Conservation (phyloP, 768 basidiomycete species). For the Agrocybe chaxingu region DNA sequence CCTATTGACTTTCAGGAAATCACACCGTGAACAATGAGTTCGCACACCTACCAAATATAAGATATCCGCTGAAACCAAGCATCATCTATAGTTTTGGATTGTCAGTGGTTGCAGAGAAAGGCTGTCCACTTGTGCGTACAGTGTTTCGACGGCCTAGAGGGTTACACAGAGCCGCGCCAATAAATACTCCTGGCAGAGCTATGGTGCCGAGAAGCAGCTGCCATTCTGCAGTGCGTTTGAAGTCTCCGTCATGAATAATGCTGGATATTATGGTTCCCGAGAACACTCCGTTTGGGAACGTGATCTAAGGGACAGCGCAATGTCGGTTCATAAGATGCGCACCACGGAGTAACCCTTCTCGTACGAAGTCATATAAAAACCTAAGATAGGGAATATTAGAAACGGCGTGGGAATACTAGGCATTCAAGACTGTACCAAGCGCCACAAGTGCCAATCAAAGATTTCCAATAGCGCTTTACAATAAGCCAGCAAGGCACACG, state of each 20-base stretch:
- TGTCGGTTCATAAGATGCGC: not conserved
- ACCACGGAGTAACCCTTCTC: slow-evolving; percentile 1
- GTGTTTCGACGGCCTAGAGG: slow-evolving; percentile 58
- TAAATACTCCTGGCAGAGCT: slow-evolving; percentile 59
- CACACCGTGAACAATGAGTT: not conserved
- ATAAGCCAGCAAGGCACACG: slow-evolving; percentile 61
- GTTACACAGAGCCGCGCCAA: slow-evolving; percentile 37
- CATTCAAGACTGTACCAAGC: slow-evolving; percentile 48
- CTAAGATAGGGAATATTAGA: slow-evolving; percentile 23
- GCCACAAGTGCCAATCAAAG: slow-evolving; percentile 69
- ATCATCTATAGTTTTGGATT: slow-evolving; percentile 45
- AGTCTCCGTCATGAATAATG: slow-evolving; percentile 52
- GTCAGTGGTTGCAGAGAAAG: not conserved
- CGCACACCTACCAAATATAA: slow-evolving; percentile 50
- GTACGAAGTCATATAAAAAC: slow-evolving; percentile 70
- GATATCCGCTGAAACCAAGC: slow-evolving; percentile 64
- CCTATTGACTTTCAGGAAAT: slow-evolving; percentile 26
- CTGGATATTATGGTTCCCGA: slow-evolving; percentile 65
- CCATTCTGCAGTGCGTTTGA: slow-evolving; percentile 64
- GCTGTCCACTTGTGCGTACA: slow-evolving; percentile 25
- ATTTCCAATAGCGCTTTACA: slow-evolving; percentile 61
- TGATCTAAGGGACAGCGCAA: slow-evolving; percentile 38
- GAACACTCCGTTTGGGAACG: slow-evolving; percentile 73
- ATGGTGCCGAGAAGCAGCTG: slow-evolving; percentile 63
- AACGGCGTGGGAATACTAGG: not conserved